Percentiles rank a stretch among this genome's conserved stretches.
Conservation (phyloP, 1,284 basidiomycete species). For the Apiotrichum montevideense region DNA sequence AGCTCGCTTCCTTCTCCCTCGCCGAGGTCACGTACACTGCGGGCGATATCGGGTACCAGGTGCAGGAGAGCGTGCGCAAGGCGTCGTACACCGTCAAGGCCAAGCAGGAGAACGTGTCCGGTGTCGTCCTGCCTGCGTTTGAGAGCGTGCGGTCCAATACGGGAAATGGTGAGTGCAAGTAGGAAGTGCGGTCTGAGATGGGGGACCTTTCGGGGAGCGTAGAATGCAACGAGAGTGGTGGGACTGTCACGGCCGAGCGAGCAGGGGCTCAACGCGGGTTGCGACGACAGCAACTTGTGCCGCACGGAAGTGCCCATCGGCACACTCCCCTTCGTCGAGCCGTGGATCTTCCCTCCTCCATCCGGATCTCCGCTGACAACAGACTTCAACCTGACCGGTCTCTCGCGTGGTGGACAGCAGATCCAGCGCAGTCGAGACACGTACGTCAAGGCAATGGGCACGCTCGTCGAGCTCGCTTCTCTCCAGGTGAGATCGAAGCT, state of each 20-base stretch:
- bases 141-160: constrained; percentile 72
- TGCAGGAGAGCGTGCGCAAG: constrained; percentile 61
- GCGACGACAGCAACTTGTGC: too few species aligned
- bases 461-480: constrained; percentile 93
- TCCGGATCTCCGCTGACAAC: constrained; percentile 3
- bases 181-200: constrained; percentile 21
- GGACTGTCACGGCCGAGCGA: background rate
- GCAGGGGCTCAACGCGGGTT: too few species aligned
- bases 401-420: constrained; percentile 95
- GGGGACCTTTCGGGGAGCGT: background rate
- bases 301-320: too few species aligned
- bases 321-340: too few species aligned
- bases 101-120: constrained; percentile 97
- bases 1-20: constrained; percentile 94
- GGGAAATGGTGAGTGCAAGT: constrained; percentile 60
- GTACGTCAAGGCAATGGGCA: constrained; percentile 95
- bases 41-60: constrained; percentile 91
- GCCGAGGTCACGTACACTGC: constrained; percentile 98
- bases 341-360: too few species aligned
- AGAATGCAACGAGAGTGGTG: background rate
- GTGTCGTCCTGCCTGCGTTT: constrained; percentile 94
- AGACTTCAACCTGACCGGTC: constrained; percentile 98
- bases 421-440: constrained; percentile 88
- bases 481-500: constrained; percentile 50
- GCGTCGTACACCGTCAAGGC: constrained; percentile 90